Percentiles rank a stretch among this genome's conserved stretches.
Conservation (phyloP, 176 grass and related monocot genomes). For the Ensete glaucum region DNA sequence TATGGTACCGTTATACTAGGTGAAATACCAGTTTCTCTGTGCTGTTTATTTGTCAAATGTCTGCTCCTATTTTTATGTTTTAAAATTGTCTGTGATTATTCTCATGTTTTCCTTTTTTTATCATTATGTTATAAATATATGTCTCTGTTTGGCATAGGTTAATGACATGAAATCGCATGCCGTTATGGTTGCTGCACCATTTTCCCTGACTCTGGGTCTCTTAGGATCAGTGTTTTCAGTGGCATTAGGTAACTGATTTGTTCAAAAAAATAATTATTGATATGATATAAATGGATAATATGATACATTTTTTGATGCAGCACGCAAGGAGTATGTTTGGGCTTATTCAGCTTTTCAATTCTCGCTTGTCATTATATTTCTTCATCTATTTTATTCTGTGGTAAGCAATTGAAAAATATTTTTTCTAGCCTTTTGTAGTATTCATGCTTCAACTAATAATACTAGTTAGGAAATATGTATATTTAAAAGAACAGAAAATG, state of each 20-base stretch:
- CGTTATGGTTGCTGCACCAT: slow-evolving; percentile 25
- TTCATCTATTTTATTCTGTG: slow-evolving; percentile 21
- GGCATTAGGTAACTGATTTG: slow-evolving; percentile 4
- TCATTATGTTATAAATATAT: neutral
- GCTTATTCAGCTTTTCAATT: slow-evolving; percentile 18
- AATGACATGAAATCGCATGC: slow-evolving; percentile 17
- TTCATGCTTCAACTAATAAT: neutral
- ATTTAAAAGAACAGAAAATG: too few relatives aligned
- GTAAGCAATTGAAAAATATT: slow-evolving; percentile 6
- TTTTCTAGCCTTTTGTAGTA: neutral
- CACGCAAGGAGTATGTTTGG: slow-evolving; percentile 17
- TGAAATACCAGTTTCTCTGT: too few relatives aligned
- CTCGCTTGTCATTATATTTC: slow-evolving; percentile 12
- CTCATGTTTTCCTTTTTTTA: neutral
- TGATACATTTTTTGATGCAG: slow-evolving; percentile 5
- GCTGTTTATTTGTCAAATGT: too few relatives aligned
- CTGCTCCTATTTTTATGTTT: too few relatives aligned
- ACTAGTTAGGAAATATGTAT: neutral
- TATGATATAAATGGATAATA: neutral
- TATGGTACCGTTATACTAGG: too few relatives aligned
- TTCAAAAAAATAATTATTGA: neutral
- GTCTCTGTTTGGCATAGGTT: neutral
- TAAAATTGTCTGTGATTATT: neutral
- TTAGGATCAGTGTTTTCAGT: slow-evolving; percentile 24
- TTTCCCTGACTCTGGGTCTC: slow-evolving; percentile 23